A percentile compares a stretch with the other conserved stretches of the same genome.
These are phyloP conservation scores for Dianthus caryophyllus DNA, from an alignment of 148 eudicot genomes.

Conservation along the genomic window DNA sequence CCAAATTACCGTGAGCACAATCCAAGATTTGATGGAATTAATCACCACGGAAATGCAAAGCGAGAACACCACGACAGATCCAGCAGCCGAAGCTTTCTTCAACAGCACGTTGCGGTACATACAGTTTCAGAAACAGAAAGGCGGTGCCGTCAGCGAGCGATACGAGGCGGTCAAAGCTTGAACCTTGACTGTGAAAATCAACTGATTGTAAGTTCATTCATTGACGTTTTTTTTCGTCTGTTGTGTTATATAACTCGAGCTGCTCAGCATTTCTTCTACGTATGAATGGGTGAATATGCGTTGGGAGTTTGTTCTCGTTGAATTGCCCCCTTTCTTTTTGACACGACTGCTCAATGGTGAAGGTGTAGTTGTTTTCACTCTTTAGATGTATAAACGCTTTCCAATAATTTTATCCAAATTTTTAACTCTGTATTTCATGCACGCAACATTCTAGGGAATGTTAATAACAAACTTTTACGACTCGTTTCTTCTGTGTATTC, in stretches of 20 bases:
- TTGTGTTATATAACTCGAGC: constrained; percentile 15
- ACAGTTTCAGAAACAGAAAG: constrained; percentile 95
- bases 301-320: constrained; percentile 2
- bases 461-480: not conserved
- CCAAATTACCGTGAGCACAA: constrained; percentile 69
- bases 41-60: constrained; percentile 80
- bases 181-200: constrained; percentile 11
- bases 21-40: constrained; percentile 75
- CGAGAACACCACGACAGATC: constrained; percentile 59
- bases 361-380: not conserved
- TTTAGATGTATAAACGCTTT: not conserved
- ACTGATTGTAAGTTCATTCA: constrained; percentile 7
- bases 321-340: not conserved
- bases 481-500: not conserved
- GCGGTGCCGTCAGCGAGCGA: constrained; percentile 81
- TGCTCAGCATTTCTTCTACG: not conserved
- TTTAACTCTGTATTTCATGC: constrained; percentile 3
- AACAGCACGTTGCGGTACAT: constrained; percentile 84
- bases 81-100: constrained; percentile 89
- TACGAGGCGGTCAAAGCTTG: constrained; percentile 63
- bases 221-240: not conserved
- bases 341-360: not conserved
- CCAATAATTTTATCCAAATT: not conserved
- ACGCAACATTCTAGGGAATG: not conserved
- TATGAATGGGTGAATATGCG: not conserved